A percentile compares a stretch with the other conserved stretches of the same genome.
phyloP scores from a whole-genome alignment of 495 filamentous ascomycete species.

The Talaromyces nanjingensis region DNA sequence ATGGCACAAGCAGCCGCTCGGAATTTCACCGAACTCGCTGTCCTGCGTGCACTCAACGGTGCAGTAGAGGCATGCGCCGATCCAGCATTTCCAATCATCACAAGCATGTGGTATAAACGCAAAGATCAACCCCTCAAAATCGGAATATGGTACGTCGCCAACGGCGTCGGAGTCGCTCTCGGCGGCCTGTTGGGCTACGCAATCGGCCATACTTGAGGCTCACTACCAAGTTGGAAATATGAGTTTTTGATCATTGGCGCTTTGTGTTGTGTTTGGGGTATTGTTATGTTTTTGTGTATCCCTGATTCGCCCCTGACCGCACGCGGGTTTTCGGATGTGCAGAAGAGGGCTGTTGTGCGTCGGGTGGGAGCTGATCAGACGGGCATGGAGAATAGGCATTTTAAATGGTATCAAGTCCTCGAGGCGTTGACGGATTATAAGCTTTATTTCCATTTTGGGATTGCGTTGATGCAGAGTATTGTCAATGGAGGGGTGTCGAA shows the following conservation, averaged over 20 bases:
- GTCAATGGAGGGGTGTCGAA: slow-evolving; percentile 29
- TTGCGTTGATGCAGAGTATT: slow-evolving; percentile 39
- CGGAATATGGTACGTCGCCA: slow-evolving; percentile 48
- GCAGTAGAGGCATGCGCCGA: slow-evolving; percentile 53
- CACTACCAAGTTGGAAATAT: slow-evolving; percentile 42
- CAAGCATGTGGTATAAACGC: slow-evolving; percentile 45
- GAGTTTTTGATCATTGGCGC: slow-evolving; percentile 57
- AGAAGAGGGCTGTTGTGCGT: slow-evolving; percentile 48
- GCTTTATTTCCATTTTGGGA: slow-evolving; percentile 49
- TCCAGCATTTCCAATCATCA: slow-evolving; percentile 41
- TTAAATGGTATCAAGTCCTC: slow-evolving; percentile 46
- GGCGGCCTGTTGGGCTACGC: slow-evolving; percentile 51
- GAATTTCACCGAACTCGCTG: slow-evolving; percentile 31
- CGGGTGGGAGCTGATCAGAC: slow-evolving; percentile 49
- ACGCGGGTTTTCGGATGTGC: slow-evolving; percentile 42
- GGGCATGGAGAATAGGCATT: slow-evolving; percentile 54
- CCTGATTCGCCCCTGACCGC: slow-evolving; percentile 56
- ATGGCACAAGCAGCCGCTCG: slow-evolving; percentile 42
- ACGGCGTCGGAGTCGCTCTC: slow-evolving; percentile 45
- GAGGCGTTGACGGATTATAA: slow-evolving; percentile 46
- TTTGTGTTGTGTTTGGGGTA: slow-evolving; percentile 43
- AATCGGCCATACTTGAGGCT: slow-evolving; percentile 35
- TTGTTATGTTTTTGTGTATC: slow-evolving; percentile 48
- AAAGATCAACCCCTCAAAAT: slow-evolving; percentile 42
- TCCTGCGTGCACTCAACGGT: slow-evolving; percentile 50